Evolutionary conservation across 2,329 filamentous ascomycete species (phyloP).

Genomic region (Fonsecaea multimorphosa): DNA sequence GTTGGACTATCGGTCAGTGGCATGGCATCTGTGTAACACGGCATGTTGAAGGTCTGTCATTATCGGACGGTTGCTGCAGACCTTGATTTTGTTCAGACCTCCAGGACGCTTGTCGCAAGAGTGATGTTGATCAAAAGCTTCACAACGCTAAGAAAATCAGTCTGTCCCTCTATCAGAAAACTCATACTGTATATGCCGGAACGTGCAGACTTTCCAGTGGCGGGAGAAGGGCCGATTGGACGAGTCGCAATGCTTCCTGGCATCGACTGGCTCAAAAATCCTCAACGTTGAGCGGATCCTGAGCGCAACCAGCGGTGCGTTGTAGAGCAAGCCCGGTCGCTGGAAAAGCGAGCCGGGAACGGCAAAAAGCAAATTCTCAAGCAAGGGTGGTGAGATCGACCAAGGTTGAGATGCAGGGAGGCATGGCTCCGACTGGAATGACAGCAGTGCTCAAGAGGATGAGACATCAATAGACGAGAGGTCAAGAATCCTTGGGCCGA

Average conservation of each 20-base stretch:
- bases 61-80: conserved; percentile 21
- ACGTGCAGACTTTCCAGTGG: not conserved
- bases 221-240: not conserved
- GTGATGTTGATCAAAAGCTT: not conserved
- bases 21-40: conserved; percentile 4
- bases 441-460: not conserved
- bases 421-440: not conserved
- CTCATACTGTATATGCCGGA: not conserved
- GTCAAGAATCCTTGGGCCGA: not conserved
- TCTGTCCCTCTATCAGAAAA: not conserved
- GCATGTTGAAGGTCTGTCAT: conserved; percentile 3
- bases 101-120: not conserved
- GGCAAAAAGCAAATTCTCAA: conserved; percentile 5
- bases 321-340: not conserved
- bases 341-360: not conserved
- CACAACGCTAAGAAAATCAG: not conserved
- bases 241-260: not conserved
- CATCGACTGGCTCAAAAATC: not conserved
- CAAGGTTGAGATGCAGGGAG: not conserved
- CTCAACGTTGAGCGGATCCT: not conserved
- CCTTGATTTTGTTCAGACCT: conserved; percentile 22
- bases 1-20: conserved; percentile 5
- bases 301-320: not conserved
- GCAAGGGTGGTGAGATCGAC: conserved; percentile 1
- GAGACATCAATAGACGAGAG: conserved; percentile 2